Evolutionary conservation across 1,139 yeast genomes (phyloP), one percentile per base, ranked within the genome.

Genomic region (Candida tetrigidarum): DNA sequence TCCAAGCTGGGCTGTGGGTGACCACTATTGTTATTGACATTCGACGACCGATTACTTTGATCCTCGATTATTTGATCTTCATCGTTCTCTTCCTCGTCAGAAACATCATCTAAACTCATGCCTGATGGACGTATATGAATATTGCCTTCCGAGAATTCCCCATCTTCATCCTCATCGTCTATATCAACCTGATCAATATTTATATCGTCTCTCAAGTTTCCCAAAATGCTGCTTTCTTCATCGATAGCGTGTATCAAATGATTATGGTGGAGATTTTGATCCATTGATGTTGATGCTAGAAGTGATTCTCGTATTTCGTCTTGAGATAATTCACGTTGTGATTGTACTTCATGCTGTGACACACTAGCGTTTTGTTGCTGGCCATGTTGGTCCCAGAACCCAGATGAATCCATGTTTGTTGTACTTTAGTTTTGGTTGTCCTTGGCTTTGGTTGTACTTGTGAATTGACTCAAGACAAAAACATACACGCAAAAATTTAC

Each of bases 261-360:
- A 23, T 36, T 41, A 23, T 36, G 41, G 9, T 45, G 42, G n/a
- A 41, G 19, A 22, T 45, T 48, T 12, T 42, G 43, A 33, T 47
- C 43, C 9, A 39, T 12, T 2, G 44, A 37, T 16, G 55, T 42
- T 2, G 62, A 59, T 5, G 65, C 56, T 4, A 63, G 60, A 15
- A 69, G 58, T 2, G 73, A 64, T 47, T 68, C 71, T 28, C 69
- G 57, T 10, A 69, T 52, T 50, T 70, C 75, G 25, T 66, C 67
- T 27, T 59, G 67, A 1, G 76, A 65, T 25, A 69, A 66, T 15
- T 59, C 57, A 9, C 59, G 64, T 50, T 70, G 76, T 2, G 64
- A 53, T 45, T 64, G 71, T 0, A 69, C 57, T 47, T 65, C 65
- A 50, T 69, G 74, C 26, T 62, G 63, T 4, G 38, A 16, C 16